Base-by-base conservation (phyloP, 2,329 filamentous ascomycete species). In the Phialemonium atrogriseum region DNA sequence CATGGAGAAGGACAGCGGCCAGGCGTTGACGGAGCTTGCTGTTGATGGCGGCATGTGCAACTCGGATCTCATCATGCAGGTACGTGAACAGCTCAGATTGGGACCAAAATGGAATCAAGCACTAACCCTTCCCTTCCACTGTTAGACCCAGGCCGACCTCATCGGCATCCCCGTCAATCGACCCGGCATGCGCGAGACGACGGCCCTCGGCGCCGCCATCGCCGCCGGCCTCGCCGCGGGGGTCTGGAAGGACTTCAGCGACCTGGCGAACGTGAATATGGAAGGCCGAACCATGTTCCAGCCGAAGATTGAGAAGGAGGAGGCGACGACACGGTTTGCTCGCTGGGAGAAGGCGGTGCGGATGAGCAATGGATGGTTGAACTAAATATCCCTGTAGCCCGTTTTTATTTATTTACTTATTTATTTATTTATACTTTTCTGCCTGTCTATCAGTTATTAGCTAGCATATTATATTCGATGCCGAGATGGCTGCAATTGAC, bases 31-130 rank as follows among this genome's bases (percentile, higher is more conserved):
- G 20, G 76, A 83, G 54, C 66, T 88, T n/a, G 77, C 79, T 21
- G 84, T 88, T n/a, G 84, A 88, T 48, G 83, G 83, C 37, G 84
- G 84, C 49, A 85, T 88, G 82, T 81, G 75, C 51, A 86, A 84
- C 51, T 83, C 80, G 8, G 77, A 84, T 51, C 68, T 88, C 34
- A 81, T 79, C 58, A 88, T 88, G 84, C 83, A 74, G 72, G 47
- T 46, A 36, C 30, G 40, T 36, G n/a, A n/a, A n/a, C n/a, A n/a
- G n/a, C n/a, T n/a, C n/a, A n/a, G n/a, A n/a, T n/a, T n/a, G n/a
- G n/a, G n/a, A n/a, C n/a, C n/a, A n/a, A n/a, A n/a, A n/a, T n/a
- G n/a, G n/a, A n/a, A n/a, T n/a, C n/a, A n/a, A n/a, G n/a, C 13
- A 13, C 16, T 30, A 15, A 34, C 37, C 40, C 16, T 28, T 22